Conservation (phyloP, 345 rosid genomes). For the Reutealis trisperma region DNA sequence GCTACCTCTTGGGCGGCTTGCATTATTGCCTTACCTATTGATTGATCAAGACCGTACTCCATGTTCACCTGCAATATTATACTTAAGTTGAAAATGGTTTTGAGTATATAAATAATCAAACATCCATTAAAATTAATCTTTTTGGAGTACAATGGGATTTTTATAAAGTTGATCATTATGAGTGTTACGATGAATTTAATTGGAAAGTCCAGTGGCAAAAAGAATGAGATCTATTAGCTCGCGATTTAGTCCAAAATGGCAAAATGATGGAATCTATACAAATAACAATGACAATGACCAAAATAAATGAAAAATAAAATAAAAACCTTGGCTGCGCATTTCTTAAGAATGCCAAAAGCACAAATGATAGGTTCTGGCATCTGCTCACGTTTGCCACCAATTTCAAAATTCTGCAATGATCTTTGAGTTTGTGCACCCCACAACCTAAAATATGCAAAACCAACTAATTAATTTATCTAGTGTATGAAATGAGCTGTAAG, state of each 20-base stretch:
- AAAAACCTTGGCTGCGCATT: slow-evolving; percentile 88
- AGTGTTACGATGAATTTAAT: too few relatives aligned
- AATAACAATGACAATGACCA: too few relatives aligned
- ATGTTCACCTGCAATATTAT: slow-evolving; percentile 62
- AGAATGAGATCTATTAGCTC: too few relatives aligned
- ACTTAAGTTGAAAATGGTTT: background rate
- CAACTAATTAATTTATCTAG: background rate
- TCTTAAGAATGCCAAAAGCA: slow-evolving; percentile 90
- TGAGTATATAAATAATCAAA: background rate
- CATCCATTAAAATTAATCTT: too few relatives aligned
- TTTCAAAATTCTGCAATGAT: slow-evolving; percentile 89
- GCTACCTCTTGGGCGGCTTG: slow-evolving; percentile 95
- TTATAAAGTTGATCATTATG: too few relatives aligned
- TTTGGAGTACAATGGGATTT: too few relatives aligned
- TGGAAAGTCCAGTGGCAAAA: too few relatives aligned
- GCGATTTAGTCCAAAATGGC: too few relatives aligned
- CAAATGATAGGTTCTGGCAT: slow-evolving; percentile 96
- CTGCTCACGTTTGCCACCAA: slow-evolving; percentile 86
- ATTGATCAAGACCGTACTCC: slow-evolving; percentile 86
- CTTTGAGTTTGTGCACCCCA: slow-evolving; percentile 99
- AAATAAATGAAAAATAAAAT: background rate
- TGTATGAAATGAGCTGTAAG: background rate
- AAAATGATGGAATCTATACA: too few relatives aligned
- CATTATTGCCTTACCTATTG: slow-evolving; percentile 84
- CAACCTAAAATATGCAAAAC: slow-evolving; percentile 39